Percentiles rank a stretch among this genome's conserved stretches.
Conservation (phyloP, 768 basidiomycete genomes). For the Kwoniella europaea region DNA sequence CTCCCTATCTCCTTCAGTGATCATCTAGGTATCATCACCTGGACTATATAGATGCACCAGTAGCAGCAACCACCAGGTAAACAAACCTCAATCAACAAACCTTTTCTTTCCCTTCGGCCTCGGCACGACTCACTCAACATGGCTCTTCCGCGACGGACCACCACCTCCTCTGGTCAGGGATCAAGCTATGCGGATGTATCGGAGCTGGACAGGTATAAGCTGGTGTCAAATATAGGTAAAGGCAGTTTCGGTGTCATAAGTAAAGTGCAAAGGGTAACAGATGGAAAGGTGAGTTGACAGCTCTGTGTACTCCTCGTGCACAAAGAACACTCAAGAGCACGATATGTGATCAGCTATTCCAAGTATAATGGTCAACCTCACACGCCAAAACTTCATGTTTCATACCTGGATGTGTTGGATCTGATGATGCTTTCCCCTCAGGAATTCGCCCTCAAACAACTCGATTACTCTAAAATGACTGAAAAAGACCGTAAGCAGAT, state of each 20-base stretch:
- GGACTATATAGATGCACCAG: constrained; percentile 7
- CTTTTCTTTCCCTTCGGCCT: not conserved
- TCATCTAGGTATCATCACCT: not conserved
- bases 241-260: constrained; percentile 97
- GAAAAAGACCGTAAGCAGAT: constrained; percentile 96
- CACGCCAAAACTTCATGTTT: not conserved
- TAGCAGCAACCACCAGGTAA: constrained; percentile 7
- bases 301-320: not conserved
- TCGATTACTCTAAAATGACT: constrained; percentile 96
- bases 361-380: too few species aligned
- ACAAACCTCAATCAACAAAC: constrained; percentile 4
- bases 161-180: constrained; percentile 9
- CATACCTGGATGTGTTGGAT: not conserved
- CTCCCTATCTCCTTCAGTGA: too few species aligned
- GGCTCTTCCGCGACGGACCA: constrained; percentile 22
- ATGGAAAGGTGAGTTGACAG: constrained; percentile 73
- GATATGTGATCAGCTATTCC: too few species aligned
- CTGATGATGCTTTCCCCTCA: constrained; percentile 5
- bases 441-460: constrained; percentile 84
- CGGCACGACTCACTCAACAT: constrained; percentile 4
- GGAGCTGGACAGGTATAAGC: constrained; percentile 76
- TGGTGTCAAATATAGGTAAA: constrained; percentile 91
- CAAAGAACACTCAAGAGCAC: too few species aligned
- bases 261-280: constrained; percentile 83
- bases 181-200: constrained; percentile 44